Conservation (phyloP, 495 filamentous ascomycete species). For the Hypoxylon cercidicola region DNA sequence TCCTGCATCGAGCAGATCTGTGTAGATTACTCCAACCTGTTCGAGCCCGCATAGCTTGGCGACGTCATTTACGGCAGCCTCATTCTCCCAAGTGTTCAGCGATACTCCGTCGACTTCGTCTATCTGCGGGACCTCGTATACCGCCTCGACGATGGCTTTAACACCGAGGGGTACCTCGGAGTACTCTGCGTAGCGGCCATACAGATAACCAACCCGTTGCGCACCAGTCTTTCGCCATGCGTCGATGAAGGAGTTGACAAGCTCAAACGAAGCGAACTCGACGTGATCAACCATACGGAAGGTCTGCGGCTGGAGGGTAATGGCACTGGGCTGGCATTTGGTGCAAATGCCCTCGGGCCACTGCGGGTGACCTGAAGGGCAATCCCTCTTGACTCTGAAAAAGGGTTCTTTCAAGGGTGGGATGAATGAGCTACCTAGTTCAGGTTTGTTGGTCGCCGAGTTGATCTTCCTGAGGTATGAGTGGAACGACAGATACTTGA, state of each 20-base stretch:
- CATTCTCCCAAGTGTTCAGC: conserved; percentile 86
- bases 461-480: conserved; percentile 95
- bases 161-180: conserved; percentile 90
- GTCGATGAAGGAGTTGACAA: conserved; percentile 88
- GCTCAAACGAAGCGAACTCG: conserved; percentile 83
- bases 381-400: conserved; percentile 87
- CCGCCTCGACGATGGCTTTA: conserved; percentile 96
- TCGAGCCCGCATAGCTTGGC: conserved; percentile 87
- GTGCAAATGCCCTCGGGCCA: conserved; percentile 99
- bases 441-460: conserved; percentile 92
- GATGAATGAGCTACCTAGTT: conserved; percentile 92
- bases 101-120: conserved; percentile 92
- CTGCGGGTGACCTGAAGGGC: conserved; percentile 88
- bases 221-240: conserved; percentile 85
- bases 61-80: conserved; percentile 82
- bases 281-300: conserved; percentile 99
- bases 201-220: conserved; percentile 90
- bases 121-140: conserved; percentile 95
- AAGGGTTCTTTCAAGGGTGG: conserved; percentile 94
- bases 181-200: conserved; percentile 92
- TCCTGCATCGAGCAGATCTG: conserved; percentile 87
- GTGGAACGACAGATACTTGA: conserved; percentile 98
- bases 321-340: conserved; percentile 97
- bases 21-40: conserved; percentile 94
- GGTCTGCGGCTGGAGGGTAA: conserved; percentile 90